phyloP scores from a whole-genome alignment of 2,329 filamentous ascomycete genomes.

The Juglanconis sp. region DNA sequence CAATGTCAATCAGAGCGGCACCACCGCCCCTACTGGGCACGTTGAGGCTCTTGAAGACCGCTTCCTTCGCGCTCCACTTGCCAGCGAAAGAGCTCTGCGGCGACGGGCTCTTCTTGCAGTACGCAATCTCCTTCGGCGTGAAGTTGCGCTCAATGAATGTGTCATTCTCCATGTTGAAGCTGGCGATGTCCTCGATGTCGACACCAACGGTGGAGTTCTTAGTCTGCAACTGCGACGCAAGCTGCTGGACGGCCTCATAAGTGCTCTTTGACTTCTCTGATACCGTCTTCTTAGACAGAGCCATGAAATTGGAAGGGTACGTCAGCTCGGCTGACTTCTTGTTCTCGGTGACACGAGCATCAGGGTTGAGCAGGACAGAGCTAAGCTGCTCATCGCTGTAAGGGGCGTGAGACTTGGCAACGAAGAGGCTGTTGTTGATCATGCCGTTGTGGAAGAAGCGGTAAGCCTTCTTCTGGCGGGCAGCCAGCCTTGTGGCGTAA shows the following conservation, averaged over 20 bases:
- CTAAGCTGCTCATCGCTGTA: conserved; percentile 86
- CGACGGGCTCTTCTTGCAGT: conserved; percentile 76
- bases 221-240: conserved; percentile 64
- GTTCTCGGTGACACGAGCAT: conserved; percentile 78
- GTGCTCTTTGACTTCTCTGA: conserved; percentile 57
- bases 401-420: conserved; percentile 87
- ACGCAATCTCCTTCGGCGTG: conserved; percentile 76
- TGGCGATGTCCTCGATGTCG: conserved; percentile 84
- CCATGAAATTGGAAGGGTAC: conserved; percentile 69
- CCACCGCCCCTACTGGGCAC: conserved; percentile 84
- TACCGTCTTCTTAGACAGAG: conserved; percentile 54
- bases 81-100: conserved; percentile 91
- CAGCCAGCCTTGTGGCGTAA: conserved; percentile 85
- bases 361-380: conserved; percentile 89
- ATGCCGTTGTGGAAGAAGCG: conserved; percentile 97
- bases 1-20: conserved; percentile 89
- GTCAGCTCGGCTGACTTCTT: conserved; percentile 80
- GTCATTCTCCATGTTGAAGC: conserved; percentile 89
- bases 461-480: conserved; percentile 97
- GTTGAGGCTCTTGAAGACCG: conserved; percentile 95
- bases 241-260: conserved; percentile 70
- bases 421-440: conserved; percentile 97
- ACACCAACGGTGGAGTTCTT: conserved; percentile 81
- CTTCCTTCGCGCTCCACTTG: conserved; percentile 96
- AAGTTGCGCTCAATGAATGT: conserved; percentile 96